These are phyloP conservation scores for Trichoderma breve DNA, from an alignment of 2,329 filamentous ascomycete species.

Conservation along the genomic window DNA sequence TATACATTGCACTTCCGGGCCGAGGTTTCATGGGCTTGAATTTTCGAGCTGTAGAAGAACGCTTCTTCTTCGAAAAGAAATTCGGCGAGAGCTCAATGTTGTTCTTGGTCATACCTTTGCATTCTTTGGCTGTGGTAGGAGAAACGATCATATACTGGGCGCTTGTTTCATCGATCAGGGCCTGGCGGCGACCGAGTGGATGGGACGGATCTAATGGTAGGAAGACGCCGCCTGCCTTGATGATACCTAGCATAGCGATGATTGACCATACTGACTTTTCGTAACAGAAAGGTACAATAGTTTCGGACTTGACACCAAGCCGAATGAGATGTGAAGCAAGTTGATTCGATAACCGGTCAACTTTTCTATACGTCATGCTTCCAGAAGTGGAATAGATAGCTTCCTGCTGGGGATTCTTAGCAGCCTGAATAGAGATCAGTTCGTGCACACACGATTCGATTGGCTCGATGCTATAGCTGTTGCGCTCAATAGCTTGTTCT, in stretches of 20 bases:
- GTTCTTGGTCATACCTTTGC: not conserved
- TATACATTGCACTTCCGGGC: not conserved
- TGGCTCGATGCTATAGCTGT: not conserved
- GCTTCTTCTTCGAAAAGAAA: not conserved
- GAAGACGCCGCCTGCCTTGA: constrained; percentile 30
- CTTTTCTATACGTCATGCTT: constrained; percentile 1
- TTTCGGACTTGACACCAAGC: constrained; percentile 29
- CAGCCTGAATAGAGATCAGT: not conserved
- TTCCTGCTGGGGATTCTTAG: not conserved
- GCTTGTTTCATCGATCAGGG: constrained; percentile 15
- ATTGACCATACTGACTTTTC: constrained; percentile 25
- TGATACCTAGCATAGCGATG: constrained; percentile 27
- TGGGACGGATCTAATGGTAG: constrained; percentile 28
- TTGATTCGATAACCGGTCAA: not conserved
- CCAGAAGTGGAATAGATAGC: constrained; percentile 15
- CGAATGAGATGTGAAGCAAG: constrained; percentile 7
- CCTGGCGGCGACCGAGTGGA: not conserved
- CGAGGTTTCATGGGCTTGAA: not conserved
- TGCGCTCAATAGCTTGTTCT: not conserved
- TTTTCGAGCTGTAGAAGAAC: not conserved
- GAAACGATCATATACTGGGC: constrained; percentile 21
- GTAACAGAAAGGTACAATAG: constrained; percentile 17
- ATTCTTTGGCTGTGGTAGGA: not conserved
- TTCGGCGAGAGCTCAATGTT: not conserved
- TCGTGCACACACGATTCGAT: not conserved